Evolutionary conservation across 805 yeast genomes (phyloP).

Genomic region (Sugiyamaella qingdaonensis): DNA sequence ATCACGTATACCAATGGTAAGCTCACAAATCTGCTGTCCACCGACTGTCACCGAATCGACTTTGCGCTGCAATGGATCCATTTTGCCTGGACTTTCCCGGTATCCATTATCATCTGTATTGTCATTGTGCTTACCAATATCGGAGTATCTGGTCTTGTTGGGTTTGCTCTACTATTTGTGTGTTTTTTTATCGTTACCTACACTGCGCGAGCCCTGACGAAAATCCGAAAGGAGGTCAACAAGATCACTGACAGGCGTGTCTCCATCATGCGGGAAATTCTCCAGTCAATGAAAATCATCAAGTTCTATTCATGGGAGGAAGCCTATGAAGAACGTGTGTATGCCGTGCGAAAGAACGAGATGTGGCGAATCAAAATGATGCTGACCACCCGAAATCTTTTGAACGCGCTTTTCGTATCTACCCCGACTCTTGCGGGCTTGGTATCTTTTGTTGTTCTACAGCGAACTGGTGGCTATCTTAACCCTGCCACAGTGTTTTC

Average conservation of each 20-base stretch:
- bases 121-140: slow-evolving; percentile 61
- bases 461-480: slow-evolving; percentile 40
- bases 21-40: slow-evolving; percentile 72
- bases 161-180: slow-evolving; percentile 48
- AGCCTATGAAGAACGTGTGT: slow-evolving; percentile 60
- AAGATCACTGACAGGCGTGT: slow-evolving; percentile 73
- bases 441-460: slow-evolving; percentile 48
- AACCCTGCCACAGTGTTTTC: slow-evolving; percentile 66
- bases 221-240: slow-evolving; percentile 53
- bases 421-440: slow-evolving; percentile 70
- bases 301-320: slow-evolving; percentile 90
- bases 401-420: slow-evolving; percentile 62
- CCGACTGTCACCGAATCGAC: slow-evolving; percentile 79
- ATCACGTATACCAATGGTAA: slow-evolving; percentile 62
- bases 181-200: slow-evolving; percentile 40
- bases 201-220: slow-evolving; percentile 50
- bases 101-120: slow-evolving; percentile 57
- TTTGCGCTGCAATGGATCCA: slow-evolving; percentile 69
- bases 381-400: slow-evolving; percentile 59
- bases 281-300: slow-evolving; percentile 73
- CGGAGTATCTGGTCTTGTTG: slow-evolving; percentile 71
- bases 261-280: slow-evolving; percentile 68
- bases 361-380: slow-evolving; percentile 56
- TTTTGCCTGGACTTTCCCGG: slow-evolving; percentile 58
- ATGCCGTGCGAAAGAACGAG: slow-evolving; percentile 56